Percentiles rank a stretch among this genome's conserved stretches.
Conservation (phyloP, 176 grass and related monocot genomes). For the Juncus effusus region DNA sequence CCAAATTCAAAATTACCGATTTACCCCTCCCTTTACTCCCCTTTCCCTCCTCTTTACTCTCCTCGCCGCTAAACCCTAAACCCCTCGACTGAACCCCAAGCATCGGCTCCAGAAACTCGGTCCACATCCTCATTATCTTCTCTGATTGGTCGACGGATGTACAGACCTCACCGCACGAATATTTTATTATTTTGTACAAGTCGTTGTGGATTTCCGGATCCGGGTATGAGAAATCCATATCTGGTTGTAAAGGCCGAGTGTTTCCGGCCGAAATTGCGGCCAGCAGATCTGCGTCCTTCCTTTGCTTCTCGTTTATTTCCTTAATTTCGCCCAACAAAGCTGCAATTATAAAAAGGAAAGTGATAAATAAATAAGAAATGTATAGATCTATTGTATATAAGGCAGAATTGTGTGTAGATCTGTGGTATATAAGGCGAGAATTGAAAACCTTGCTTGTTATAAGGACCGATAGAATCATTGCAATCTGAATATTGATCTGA, state of each 20-base stretch:
- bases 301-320: constrained; percentile 99
- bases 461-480: no score
- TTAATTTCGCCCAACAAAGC: constrained; percentile 95
- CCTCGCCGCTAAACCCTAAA: constrained; percentile 16
- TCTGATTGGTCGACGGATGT: constrained; percentile 78
- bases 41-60: constrained; percentile 54
- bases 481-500: no score
- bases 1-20: constrained; percentile 39
- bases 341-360: constrained; percentile 39
- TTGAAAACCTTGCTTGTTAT: no score
- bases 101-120: constrained; percentile 77
- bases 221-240: constrained; percentile 79
- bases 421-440: no score
- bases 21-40: constrained; percentile 44
- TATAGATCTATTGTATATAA: no score
- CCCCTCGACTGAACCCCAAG: constrained; percentile 56
- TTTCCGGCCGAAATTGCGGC: constrained; percentile 85
- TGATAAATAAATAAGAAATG: constrained; percentile 15
- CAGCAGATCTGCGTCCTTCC: constrained; percentile 90
- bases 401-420: no score
- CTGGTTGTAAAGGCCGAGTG: constrained; percentile 70
- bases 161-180: constrained; percentile 93
- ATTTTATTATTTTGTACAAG: constrained; percentile 88
- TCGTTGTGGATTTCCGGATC: constrained; percentile 80
- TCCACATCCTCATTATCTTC: constrained; percentile 92